Conservation (phyloP, 2,329 filamentous ascomycete genomes). For the Epichloe uncinata region DNA sequence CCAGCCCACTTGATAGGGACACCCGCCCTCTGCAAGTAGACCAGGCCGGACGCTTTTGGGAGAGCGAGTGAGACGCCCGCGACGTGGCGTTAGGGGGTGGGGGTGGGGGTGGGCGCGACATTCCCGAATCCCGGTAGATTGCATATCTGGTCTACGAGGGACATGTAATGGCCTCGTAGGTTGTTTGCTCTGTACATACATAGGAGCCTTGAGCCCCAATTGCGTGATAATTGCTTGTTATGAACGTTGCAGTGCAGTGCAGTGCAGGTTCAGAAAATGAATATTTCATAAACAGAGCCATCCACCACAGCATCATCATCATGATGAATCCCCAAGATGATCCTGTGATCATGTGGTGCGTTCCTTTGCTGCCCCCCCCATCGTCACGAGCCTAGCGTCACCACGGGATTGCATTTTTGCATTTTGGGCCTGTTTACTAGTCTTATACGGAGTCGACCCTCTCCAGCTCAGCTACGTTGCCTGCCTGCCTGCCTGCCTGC, state of each 20-base stretch:
- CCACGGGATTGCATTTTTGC: too few relatives aligned
- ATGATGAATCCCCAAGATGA: neutral
- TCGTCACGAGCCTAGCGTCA: too few relatives aligned
- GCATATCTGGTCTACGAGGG: neutral
- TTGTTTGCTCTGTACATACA: too few relatives aligned
- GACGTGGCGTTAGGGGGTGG: neutral
- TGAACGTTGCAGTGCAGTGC: too few relatives aligned
- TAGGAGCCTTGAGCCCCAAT: neutral
- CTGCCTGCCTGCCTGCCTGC: too few relatives aligned
- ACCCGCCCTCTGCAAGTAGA: neutral
- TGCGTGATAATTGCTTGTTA: too few relatives aligned
- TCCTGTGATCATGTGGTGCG: neutral
- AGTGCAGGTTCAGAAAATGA: neutral
- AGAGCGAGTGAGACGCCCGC: neutral
- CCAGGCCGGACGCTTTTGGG: neutral
- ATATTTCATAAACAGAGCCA: neutral
- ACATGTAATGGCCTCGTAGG: too few relatives aligned
- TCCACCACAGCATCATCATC: neutral
- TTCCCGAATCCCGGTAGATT: neutral
- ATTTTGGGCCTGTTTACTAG: neutral
- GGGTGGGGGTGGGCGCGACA: neutral
- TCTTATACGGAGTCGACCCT: neutral
- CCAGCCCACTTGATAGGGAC: constrained; percentile 1
- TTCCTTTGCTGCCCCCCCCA: neutral
- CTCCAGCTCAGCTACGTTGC: neutral